Percentiles rank a stretch among this genome's conserved stretches.
Conservation (phyloP, 495 filamentous ascomycete genomes). For the Thermothielavioides terrestris region DNA sequence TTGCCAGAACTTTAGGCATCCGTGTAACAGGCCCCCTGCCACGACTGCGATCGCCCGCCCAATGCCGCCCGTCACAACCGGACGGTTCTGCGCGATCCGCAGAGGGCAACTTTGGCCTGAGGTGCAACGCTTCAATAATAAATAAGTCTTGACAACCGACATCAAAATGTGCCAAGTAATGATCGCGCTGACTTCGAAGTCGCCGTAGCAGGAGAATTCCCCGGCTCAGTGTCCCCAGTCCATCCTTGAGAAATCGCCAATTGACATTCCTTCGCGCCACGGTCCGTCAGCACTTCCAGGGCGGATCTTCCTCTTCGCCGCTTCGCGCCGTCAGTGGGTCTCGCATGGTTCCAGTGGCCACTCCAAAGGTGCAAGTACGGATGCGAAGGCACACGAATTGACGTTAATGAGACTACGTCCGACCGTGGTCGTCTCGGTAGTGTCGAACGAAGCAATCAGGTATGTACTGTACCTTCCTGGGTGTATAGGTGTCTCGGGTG, state of each 20-base stretch:
- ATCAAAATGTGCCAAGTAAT: too few species aligned
- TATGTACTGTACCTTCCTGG: too few species aligned
- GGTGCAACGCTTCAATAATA: too few species aligned
- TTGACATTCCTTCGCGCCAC: not conserved
- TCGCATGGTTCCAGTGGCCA: not conserved
- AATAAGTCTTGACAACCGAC: too few species aligned
- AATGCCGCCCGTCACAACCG: not conserved
- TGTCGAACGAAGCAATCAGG: too few species aligned
- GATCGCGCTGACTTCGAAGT: too few species aligned
- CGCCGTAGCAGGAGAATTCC: not conserved
- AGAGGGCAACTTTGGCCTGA: too few species aligned
- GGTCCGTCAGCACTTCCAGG: not conserved
- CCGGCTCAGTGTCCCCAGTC: not conserved
- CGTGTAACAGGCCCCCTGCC: slow-evolving; percentile 2
- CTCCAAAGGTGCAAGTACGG: too few species aligned
- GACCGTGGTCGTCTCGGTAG: too few species aligned
- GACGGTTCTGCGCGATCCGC: not conserved
- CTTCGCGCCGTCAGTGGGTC: not conserved
- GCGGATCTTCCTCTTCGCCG: not conserved
- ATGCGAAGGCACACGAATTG: too few species aligned
- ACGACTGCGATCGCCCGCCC: not conserved
- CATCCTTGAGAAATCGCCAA: not conserved
- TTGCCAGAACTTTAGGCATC: slow-evolving; percentile 8
- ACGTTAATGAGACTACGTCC: too few species aligned
- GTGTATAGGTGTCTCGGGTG: too few species aligned